A percentile compares a stretch with the other conserved stretches of the same genome.
Conservation (phyloP, 1,284 basidiomycete genomes). For the Dichomitus squalens region DNA sequence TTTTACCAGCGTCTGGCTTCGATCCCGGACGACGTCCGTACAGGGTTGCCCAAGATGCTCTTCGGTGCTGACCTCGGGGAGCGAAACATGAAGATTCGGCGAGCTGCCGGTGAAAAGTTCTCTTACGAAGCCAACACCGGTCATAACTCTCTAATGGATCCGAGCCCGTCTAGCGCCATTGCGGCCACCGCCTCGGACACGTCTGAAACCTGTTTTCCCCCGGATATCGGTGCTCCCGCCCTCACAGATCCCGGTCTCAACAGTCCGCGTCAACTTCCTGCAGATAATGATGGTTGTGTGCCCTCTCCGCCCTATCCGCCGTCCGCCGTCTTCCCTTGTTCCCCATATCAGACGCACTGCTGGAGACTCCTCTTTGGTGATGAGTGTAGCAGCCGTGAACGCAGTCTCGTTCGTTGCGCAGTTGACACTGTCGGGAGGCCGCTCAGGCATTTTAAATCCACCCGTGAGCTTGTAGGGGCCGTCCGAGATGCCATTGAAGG, state of each 20-base stretch:
- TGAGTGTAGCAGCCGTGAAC: slow-evolving; percentile 4
- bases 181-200: too few species aligned
- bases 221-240: too few species aligned
- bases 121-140: too few species aligned
- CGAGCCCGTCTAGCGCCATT: too few species aligned
- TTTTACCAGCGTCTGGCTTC: slow-evolving; percentile 11
- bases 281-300: too few species aligned
- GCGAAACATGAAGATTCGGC: slow-evolving; percentile 6
- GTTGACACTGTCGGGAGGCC: slow-evolving; percentile 14
- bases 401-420: slow-evolving; percentile 19
- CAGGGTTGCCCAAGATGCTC: slow-evolving; percentile 1
- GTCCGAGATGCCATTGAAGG: slow-evolving; percentile 19
- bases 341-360: slow-evolving; percentile 9
- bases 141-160: too few species aligned
- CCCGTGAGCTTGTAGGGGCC: slow-evolving; percentile 17
- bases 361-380: not conserved
- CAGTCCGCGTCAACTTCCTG: not conserved
- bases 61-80: slow-evolving; percentile 9
- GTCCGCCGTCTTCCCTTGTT: not conserved
- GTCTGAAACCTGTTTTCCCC: too few species aligned
- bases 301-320: too few species aligned
- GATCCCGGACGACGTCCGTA: not conserved
- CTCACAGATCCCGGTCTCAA: too few species aligned
- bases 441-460: slow-evolving; percentile 11
- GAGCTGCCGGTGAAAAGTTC: too few species aligned